These are phyloP conservation scores for Fusarium camptoceras DNA, from an alignment of 2,329 filamentous ascomycete species.

Conservation along the genomic window DNA sequence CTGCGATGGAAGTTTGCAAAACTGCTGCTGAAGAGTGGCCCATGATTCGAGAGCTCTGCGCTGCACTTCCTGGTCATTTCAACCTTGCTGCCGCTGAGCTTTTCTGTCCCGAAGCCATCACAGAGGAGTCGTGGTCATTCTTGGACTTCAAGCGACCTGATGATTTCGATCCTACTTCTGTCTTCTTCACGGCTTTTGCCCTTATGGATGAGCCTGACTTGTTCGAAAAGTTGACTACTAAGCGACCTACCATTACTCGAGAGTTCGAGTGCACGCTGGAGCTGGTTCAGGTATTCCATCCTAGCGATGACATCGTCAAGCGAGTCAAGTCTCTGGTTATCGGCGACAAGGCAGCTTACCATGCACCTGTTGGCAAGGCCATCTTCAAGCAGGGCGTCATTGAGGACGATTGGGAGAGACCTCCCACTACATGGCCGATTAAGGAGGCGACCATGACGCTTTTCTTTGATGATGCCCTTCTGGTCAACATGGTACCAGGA, in stretches of 20 bases:
- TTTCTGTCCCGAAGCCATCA: conserved; percentile 60
- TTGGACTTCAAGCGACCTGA: conserved; percentile 50
- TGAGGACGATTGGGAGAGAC: conserved; percentile 60
- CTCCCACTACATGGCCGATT: conserved; percentile 27
- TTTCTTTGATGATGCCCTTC: conserved; percentile 72
- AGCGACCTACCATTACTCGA: conserved; percentile 51
- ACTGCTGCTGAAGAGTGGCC: conserved; percentile 75
- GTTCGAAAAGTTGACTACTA: conserved; percentile 45
- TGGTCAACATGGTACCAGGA: conserved; percentile 68
- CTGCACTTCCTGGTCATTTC: conserved; percentile 78
- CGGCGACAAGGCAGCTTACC: conserved; percentile 47
- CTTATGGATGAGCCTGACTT: conserved; percentile 52
- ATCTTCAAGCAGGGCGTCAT: conserved; percentile 59
- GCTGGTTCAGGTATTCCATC: conserved; percentile 63
- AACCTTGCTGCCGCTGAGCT: conserved; percentile 79
- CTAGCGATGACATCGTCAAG: conserved; percentile 55
- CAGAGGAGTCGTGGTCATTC: conserved; percentile 48
- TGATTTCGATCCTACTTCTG: conserved; percentile 55
- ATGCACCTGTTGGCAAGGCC: conserved; percentile 60
- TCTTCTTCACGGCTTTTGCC: conserved; percentile 60
- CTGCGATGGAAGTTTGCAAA: conserved; percentile 75
- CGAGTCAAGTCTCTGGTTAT: conserved; percentile 59
- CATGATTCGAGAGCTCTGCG: conserved; percentile 63
- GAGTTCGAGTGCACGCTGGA: conserved; percentile 70
- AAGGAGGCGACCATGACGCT: conserved; percentile 57